Percentiles rank a stretch among this genome's conserved stretches.
Conservation (phyloP, 2,329 filamentous ascomycete genomes). For the Penicillium sp. region DNA sequence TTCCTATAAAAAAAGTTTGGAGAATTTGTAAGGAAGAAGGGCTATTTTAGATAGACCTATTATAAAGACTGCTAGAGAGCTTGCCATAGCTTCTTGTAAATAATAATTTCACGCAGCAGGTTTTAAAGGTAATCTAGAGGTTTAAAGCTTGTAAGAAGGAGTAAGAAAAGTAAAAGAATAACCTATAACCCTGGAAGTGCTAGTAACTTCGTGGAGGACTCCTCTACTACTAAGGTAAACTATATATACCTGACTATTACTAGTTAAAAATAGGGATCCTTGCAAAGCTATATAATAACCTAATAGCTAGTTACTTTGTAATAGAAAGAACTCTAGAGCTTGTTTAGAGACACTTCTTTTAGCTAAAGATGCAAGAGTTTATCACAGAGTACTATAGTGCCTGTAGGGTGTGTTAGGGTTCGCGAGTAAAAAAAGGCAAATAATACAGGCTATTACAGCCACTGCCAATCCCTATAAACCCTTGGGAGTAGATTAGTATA, state of each 20-base stretch:
- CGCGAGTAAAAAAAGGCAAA: background rate
- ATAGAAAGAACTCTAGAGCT: background rate
- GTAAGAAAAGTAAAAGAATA: background rate
- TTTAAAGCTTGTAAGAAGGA: background rate
- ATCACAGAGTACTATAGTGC: background rate
- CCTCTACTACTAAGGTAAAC: background rate
- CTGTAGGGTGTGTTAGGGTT: background rate
- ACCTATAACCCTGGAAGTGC: background rate
- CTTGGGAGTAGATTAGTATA: background rate
- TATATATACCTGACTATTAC: background rate
- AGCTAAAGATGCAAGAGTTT: background rate
- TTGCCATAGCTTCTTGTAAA: background rate
- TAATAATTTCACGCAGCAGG: background rate
- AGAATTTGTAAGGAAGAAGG: background rate
- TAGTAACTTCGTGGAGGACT: background rate
- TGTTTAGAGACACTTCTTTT: background rate
- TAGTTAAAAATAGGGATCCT: background rate
- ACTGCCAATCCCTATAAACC: background rate
- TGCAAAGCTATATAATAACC: background rate
- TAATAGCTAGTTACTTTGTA: background rate
- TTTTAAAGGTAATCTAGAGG: background rate
- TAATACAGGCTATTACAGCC: background rate
- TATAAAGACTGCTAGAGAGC: background rate
- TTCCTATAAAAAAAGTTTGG: background rate
- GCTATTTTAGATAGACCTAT: background rate